Conservation (phyloP, 352 stramenopile genomes). For the Globisporangium okanoganense region DNA sequence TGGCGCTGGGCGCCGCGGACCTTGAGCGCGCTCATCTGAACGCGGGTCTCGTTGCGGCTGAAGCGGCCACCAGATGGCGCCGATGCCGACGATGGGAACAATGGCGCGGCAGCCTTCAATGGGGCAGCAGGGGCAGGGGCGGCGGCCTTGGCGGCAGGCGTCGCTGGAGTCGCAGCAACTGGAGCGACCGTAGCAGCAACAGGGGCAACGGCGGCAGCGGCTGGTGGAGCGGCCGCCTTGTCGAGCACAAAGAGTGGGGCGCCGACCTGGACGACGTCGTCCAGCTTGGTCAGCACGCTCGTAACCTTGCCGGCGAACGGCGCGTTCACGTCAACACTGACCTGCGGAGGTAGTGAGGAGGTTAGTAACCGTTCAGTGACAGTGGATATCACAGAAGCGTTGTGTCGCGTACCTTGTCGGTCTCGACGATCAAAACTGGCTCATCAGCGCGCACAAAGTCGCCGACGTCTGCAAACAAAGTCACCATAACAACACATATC, state of each 20-base stretch:
- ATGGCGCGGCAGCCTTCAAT: slow-evolving; percentile 13
- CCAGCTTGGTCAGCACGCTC: slow-evolving; percentile 92
- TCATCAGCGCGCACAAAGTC: slow-evolving; percentile 96
- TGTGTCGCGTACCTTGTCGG: slow-evolving; percentile 92
- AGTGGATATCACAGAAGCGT: background rate
- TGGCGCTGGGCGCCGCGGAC: slow-evolving; percentile 93
- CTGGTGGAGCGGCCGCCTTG: slow-evolving; percentile 46
- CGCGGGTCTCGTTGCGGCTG: slow-evolving; percentile 69
- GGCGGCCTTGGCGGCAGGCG: slow-evolving; percentile 22
- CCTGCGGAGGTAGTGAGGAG: slow-evolving; percentile 19
- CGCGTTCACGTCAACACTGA: slow-evolving; percentile 91
- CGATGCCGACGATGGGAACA: slow-evolving; percentile 7
- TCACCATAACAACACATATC: background rate
- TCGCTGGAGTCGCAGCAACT: slow-evolving; percentile 13
- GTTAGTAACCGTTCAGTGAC: background rate
- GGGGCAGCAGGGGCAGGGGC: slow-evolving; percentile 23
- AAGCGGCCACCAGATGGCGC: slow-evolving; percentile 21
- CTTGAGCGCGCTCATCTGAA: slow-evolving; percentile 97
- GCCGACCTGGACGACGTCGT: slow-evolving; percentile 96
- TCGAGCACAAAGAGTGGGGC: slow-evolving; percentile 89
- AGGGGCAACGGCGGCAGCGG: slow-evolving; percentile 16
- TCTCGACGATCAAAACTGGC: slow-evolving; percentile 97
- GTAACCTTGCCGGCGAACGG: slow-evolving; percentile 89
- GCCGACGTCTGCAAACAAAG: slow-evolving; percentile 69
- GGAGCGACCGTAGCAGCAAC: slow-evolving; percentile 7